These are phyloP conservation scores for Shiraia bambusicola DNA, from an alignment of 2,329 filamentous ascomycete genomes.

Conservation along the genomic window DNA sequence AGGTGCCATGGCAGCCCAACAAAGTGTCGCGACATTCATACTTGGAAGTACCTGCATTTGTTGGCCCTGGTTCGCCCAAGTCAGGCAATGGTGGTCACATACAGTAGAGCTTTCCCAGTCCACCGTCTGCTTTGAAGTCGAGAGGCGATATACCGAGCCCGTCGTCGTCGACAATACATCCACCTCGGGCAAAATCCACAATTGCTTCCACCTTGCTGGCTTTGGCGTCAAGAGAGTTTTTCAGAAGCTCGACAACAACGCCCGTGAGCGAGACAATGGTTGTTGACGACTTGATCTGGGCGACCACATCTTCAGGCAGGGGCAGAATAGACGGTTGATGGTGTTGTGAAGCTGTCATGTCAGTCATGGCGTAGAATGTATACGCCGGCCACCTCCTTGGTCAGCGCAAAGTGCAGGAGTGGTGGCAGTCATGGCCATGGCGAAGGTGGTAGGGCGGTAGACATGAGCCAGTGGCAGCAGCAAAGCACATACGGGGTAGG, in stretches of 20 bases:
- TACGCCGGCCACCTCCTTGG: constrained; percentile 4
- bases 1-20: constrained; percentile 72
- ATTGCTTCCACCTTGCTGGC: constrained; percentile 68
- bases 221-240: constrained; percentile 81
- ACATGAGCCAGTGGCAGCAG: too few species aligned
- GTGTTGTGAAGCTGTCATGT: not conserved
- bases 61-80: constrained; percentile 4
- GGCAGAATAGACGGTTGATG: constrained; percentile 56
- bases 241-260: constrained; percentile 70
- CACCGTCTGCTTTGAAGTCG: constrained; percentile 72
- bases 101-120: constrained; percentile 74
- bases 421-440: constrained; percentile 9
- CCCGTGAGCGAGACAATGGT: constrained; percentile 72
- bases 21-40: constrained; percentile 46
- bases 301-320: constrained; percentile 69
- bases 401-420: constrained; percentile 3
- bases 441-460: not conserved
- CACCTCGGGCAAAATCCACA: constrained; percentile 73
- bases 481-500: too few species aligned
- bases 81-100: constrained; percentile 18
- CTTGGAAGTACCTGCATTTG: constrained; percentile 73
- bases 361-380: constrained; percentile 17
- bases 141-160: constrained; percentile 71
- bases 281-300: constrained; percentile 84
- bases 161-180: constrained; percentile 81